Evolutionary conservation across 108 stramenopile genomes (phyloP).

Genomic region (Aurantiochytrium sp.): DNA sequence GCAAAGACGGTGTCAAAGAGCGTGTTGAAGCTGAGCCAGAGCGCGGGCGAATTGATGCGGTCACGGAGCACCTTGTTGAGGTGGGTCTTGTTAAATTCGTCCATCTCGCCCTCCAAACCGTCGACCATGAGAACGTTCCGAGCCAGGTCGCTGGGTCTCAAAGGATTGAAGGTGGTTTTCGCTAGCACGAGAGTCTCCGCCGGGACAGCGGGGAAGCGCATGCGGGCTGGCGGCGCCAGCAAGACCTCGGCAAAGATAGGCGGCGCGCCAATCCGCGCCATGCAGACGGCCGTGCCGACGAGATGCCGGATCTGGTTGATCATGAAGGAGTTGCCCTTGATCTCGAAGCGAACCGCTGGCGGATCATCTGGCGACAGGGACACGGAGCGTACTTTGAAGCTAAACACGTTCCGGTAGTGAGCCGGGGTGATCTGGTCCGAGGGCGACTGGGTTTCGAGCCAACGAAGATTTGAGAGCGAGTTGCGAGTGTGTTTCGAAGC

Average conservation of each 20-base stretch:
- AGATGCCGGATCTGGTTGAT: slow-evolving; percentile 15
- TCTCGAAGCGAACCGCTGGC: not conserved
- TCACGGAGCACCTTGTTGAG: not conserved
- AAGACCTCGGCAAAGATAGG: not conserved
- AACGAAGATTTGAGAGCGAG: not conserved
- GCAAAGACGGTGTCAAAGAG: not conserved
- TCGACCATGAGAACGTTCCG: not conserved
- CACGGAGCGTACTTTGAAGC: not conserved
- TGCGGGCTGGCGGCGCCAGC: not conserved
- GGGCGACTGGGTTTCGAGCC: not conserved
- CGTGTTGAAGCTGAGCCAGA: not conserved
- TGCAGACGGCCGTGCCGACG: not conserved
- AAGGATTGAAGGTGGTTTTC: not conserved
- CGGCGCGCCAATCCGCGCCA: not conserved
- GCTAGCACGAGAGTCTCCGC: not conserved
- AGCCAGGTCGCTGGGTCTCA: not conserved
- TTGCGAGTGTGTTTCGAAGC: not conserved
- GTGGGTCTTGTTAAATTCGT: not conserved
- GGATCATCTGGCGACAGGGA: not conserved
- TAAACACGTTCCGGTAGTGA: not conserved
- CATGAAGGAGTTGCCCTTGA: not conserved
- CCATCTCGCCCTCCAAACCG: not conserved
- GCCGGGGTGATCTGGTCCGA: not conserved
- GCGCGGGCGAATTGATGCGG: not conserved
- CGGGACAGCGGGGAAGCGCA: not conserved